phyloP scores from a whole-genome alignment of 164 flowering plant genomes.

The Vitis rotundifolia region DNA sequence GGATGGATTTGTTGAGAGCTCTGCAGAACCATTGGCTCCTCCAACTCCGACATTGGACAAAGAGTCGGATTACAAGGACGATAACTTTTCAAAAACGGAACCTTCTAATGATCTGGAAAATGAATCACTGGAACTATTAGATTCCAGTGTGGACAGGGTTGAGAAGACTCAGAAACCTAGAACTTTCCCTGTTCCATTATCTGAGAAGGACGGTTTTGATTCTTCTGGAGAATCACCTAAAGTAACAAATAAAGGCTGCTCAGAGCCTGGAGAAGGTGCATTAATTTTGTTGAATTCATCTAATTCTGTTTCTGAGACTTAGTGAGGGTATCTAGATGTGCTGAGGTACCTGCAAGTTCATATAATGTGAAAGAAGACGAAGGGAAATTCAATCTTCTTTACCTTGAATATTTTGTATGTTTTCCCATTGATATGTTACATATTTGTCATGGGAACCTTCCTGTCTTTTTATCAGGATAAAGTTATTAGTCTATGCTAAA shows the following conservation, averaged over 20 bases:
- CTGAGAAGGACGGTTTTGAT: slow-evolving; percentile 39
- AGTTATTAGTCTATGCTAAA: not conserved
- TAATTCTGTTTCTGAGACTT: slow-evolving; percentile 16
- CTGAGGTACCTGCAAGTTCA: slow-evolving; percentile 26
- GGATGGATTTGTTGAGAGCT: slow-evolving; percentile 77
- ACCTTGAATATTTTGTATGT: not conserved
- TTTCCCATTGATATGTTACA: not conserved
- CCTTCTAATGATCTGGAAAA: slow-evolving; percentile 13
- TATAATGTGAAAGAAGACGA: slow-evolving; percentile 18
- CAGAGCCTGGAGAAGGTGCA: slow-evolving; percentile 18
- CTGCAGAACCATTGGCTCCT: slow-evolving; percentile 40
- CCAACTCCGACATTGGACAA: slow-evolving; percentile 35
- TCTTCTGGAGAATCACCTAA: slow-evolving; percentile 15
- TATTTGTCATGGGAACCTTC: not conserved
- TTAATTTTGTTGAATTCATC: slow-evolving; percentile 4
- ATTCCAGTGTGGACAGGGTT: slow-evolving; percentile 5
- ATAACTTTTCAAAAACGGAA: slow-evolving; percentile 17
- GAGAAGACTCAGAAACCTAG: slow-evolving; percentile 39
- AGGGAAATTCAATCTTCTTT: slow-evolving; percentile 28
- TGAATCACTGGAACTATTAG: slow-evolving; percentile 10
- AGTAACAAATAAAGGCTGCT: slow-evolving; percentile 3
- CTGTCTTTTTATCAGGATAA: not conserved
- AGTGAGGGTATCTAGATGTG: slow-evolving; percentile 11
- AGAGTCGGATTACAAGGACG: slow-evolving; percentile 47
- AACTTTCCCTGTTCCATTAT: slow-evolving; percentile 48